A percentile compares a stretch with the other conserved stretches of the same genome.
Conservation (phyloP, 2,329 filamentous ascomycete species). For the Lachnellula arida region DNA sequence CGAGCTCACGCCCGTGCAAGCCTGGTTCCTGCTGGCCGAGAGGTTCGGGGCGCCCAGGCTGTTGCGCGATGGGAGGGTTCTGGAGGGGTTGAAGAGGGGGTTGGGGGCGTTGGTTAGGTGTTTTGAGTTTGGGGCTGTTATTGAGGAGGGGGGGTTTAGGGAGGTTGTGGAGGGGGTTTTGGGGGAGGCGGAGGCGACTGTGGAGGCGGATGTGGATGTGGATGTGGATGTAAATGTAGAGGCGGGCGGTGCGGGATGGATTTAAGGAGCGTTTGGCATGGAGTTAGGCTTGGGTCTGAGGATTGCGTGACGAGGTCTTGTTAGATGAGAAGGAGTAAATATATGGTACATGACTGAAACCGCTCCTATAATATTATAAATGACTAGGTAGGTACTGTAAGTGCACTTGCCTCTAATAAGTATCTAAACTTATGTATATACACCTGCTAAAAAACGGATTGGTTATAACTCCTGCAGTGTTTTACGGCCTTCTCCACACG, state of each 20-base stretch:
- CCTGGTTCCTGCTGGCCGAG: constrained; percentile 25
- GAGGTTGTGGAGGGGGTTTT: constrained; percentile 18
- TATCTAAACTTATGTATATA: too few species aligned
- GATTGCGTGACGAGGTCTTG: too few species aligned
- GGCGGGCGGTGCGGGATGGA: background rate
- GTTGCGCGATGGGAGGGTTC: constrained; percentile 5
- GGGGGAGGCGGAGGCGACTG: background rate
- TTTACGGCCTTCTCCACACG: too few species aligned
- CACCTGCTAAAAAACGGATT: too few species aligned
- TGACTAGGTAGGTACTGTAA: too few species aligned
- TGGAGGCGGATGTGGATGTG: background rate
- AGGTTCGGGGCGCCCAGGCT: constrained; percentile 9
- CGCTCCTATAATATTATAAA: too few species aligned
- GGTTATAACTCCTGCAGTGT: too few species aligned
- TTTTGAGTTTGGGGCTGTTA: constrained; percentile 27
- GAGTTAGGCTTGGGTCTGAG: too few species aligned
- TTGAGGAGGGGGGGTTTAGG: constrained; percentile 25
- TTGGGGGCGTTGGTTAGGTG: constrained; percentile 20
- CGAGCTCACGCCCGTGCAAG: constrained; percentile 31
- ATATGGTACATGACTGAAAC: too few species aligned
- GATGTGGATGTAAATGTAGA: background rate
- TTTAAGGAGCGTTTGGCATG: background rate
- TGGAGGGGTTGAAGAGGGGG: constrained; percentile 21
- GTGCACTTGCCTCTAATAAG: too few species aligned
- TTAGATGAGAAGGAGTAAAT: too few species aligned